Evolutionary conservation across 345 rosid genomes (phyloP).

Genomic region (Acer saccharum): DNA sequence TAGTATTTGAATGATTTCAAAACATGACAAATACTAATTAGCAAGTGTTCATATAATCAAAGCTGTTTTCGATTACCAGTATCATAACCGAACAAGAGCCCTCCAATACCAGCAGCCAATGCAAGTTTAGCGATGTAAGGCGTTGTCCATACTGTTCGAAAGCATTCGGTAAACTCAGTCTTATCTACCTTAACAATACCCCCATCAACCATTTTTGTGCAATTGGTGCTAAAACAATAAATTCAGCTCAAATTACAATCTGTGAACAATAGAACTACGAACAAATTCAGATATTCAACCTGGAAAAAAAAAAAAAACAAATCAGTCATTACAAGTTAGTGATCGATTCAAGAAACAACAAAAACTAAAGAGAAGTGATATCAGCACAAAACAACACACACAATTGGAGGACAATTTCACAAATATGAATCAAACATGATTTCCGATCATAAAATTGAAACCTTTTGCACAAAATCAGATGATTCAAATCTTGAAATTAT

Average conservation of each 20-base stretch:
- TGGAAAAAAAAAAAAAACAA: not conserved
- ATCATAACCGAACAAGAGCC: conserved; percentile 93
- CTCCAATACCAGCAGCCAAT: conserved; percentile 91
- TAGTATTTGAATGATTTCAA: not conserved
- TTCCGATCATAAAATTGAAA: not conserved
- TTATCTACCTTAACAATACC: conserved; percentile 55
- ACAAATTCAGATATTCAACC: not conserved
- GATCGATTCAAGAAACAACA: not conserved
- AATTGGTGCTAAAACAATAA: not conserved
- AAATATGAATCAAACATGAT: not conserved
- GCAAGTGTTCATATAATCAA: not conserved
- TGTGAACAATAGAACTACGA: not conserved
- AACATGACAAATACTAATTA: not conserved
- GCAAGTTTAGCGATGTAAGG: conserved; percentile 89
- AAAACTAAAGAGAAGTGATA: too few relatives aligned
- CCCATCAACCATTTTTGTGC: conserved; percentile 68
- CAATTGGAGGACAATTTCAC: too few relatives aligned
- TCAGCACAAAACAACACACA: not conserved
- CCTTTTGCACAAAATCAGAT: too few relatives aligned
- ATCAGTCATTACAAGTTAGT: not conserved
- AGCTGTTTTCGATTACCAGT: conserved; percentile 45
- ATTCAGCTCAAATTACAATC: not conserved
- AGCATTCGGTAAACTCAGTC: conserved; percentile 82
- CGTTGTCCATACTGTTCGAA: conserved; percentile 62
- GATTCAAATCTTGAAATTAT: too few relatives aligned